These are phyloP conservation scores for Beta lomatogona DNA, from an alignment of 179 eudicot genomes.

Conservation along the genomic window DNA sequence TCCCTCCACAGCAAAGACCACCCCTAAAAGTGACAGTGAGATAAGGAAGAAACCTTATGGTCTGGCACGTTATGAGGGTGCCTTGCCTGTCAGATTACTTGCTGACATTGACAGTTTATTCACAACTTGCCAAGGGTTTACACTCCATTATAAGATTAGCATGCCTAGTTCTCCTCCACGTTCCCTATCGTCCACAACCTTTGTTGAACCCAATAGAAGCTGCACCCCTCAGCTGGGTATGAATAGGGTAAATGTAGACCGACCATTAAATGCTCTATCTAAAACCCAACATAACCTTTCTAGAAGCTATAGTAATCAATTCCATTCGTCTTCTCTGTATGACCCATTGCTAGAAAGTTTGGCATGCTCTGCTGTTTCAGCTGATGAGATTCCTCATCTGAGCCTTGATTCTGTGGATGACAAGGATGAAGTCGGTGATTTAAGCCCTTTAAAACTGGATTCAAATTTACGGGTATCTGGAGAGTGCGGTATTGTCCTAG, in stretches of 20 bases:
- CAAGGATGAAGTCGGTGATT: slow-evolving; percentile 39
- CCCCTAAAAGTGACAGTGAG: slow-evolving; percentile 59
- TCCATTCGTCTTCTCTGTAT: slow-evolving; percentile 60
- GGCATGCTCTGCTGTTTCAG: slow-evolving; percentile 42
- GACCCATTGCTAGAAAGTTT: slow-evolving; percentile 68
- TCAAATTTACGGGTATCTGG: slow-evolving; percentile 50
- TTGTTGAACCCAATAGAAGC: slow-evolving; percentile 43
- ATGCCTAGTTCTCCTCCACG: slow-evolving; percentile 73
- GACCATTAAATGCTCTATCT: slow-evolving; percentile 45
- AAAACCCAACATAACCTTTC: slow-evolving; percentile 57
- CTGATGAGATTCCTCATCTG: slow-evolving; percentile 69
- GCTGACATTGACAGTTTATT: slow-evolving; percentile 89
- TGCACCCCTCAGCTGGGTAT: slow-evolving; percentile 39
- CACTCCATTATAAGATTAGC: slow-evolving; percentile 84
- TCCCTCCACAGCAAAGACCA: slow-evolving; percentile 54
- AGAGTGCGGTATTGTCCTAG: slow-evolving; percentile 77
- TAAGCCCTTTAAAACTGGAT: slow-evolving; percentile 41
- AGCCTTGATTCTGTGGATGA: slow-evolving; percentile 59
- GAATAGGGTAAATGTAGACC: slow-evolving; percentile 40
- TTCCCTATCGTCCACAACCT: slow-evolving; percentile 69
- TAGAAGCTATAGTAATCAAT: slow-evolving; percentile 76
- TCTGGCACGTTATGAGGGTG: slow-evolving; percentile 51
- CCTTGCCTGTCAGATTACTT: slow-evolving; percentile 67
- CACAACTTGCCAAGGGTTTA: slow-evolving; percentile 62
- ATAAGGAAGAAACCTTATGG: slow-evolving; percentile 53